Evolutionary conservation across 176 grass and related monocot species (phyloP), one percentile per base, ranked within the genome.

Genomic region (Eragrostis nindensis): DNA sequence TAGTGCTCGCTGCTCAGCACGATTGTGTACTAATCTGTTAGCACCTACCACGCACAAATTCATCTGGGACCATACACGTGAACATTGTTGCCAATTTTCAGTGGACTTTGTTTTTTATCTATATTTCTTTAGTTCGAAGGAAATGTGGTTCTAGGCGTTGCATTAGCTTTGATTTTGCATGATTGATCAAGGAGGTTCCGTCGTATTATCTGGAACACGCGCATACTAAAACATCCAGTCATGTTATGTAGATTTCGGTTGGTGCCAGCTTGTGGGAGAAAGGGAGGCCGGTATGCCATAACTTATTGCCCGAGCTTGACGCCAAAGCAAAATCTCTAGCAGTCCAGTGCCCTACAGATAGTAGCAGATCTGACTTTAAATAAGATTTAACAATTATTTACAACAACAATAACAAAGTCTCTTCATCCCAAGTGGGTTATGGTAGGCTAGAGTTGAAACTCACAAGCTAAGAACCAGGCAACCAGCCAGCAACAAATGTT

Each of bases 1-100:
- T 59, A 59, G n/a, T 59, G 55, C 55, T 59, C 21, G 38, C 68
- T 50, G 68, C 68, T 82, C 56, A 63, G 25, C 43, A 63, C 50
- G 68, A 61, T 72, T 73, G 24, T 26, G 49, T 29, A 13, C 22
- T 56, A 25, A 81, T 73, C 80, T 15, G 43, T 40, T 41, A 14
- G 68, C 21, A 39, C 30, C 39, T 27, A 13, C 19, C 27, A 62
- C 42, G n/a, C n/a, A 61, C 0, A 62, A 39, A 52, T 4, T 62
- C 4, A 72, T 62, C 19, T 25, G 55, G 40, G 62, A 38, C 27
- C 18, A 26, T 6, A 40, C 19, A 36, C 24, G 62, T 78, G 29
- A 40, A 79, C 4, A 66, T 40, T 78, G 43, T 32, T 65, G 46
- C 17, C 18, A 6, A 65, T 22, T 7, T 39, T 29, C 73, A 61